These are phyloP conservation scores for Eucalyptus shirleyi DNA, from an alignment of 345 rosid species.

Conservation along the genomic window DNA sequence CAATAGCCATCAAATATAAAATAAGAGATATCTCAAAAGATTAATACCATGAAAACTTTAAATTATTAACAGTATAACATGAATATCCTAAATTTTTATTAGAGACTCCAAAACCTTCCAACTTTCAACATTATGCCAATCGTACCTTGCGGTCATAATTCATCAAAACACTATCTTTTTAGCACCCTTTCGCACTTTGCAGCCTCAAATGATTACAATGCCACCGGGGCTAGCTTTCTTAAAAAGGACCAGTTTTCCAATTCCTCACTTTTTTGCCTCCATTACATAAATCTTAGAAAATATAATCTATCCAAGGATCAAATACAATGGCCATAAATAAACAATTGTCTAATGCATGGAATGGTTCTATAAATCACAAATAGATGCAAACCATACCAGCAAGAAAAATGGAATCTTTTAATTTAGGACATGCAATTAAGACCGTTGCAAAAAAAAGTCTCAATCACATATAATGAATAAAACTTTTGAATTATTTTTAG, in stretches of 20 bases:
- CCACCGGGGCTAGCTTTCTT: not conserved
- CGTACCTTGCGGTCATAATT: not conserved
- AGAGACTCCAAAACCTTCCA: not conserved
- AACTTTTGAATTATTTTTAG: not conserved
- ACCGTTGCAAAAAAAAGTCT: not conserved
- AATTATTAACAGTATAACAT: accelerated
- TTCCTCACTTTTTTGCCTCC: not conserved
- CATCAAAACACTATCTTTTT: not conserved
- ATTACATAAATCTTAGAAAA: not conserved
- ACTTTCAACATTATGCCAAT: not conserved
- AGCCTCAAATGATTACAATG: not conserved
- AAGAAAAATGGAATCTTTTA: not conserved
- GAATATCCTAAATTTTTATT: not conserved
- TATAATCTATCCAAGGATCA: not conserved
- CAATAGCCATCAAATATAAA: not conserved
- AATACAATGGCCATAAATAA: not conserved
- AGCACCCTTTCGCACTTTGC: not conserved
- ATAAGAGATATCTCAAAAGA: not conserved
- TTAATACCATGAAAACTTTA: not conserved
- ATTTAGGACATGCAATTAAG: not conserved
- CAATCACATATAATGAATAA: not conserved
- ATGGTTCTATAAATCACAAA: not conserved
- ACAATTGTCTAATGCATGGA: not conserved
- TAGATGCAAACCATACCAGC: not conserved
- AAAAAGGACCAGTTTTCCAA: not conserved